Conservation (phyloP, 352 stramenopile species). For the Globisporangium spiculum region DNA sequence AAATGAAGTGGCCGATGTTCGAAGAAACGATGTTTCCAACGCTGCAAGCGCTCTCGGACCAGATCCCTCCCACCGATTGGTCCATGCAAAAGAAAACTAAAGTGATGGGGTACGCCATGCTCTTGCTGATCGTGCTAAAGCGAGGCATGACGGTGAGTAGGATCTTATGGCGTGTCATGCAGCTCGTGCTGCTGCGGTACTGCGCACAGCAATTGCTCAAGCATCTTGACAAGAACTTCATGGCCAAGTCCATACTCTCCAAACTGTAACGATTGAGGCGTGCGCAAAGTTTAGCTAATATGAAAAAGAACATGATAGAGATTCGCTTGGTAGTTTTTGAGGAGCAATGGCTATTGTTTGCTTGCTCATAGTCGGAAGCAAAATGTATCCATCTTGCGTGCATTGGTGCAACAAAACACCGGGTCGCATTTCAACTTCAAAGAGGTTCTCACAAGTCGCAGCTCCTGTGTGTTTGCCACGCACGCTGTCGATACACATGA, state of each 20-base stretch:
- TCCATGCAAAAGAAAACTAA: conserved; percentile 41
- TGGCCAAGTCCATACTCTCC: conserved; percentile 17
- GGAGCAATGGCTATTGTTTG: neutral
- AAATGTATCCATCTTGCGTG: neutral
- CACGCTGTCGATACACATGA: neutral
- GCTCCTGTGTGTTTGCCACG: neutral
- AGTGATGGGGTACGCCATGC: conserved; percentile 44
- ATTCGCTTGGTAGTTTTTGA: neutral
- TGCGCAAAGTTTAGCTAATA: neutral
- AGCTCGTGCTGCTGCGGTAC: conserved; percentile 61
- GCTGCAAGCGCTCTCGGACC: conserved; percentile 33
- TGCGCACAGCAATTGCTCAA: conserved; percentile 46
- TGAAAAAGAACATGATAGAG: neutral
- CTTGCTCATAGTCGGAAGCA: neutral
- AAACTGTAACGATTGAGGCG: conserved; percentile 13
- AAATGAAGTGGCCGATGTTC: conserved; percentile 54
- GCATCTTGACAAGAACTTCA: conserved; percentile 33
- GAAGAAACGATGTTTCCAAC: conserved; percentile 47
- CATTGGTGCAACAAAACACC: neutral
- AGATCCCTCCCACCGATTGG: conserved; percentile 35
- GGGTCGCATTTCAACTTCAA: neutral
- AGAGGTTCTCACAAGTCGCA: neutral
- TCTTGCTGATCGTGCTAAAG: conserved; percentile 55
- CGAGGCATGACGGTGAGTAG: conserved; percentile 44
- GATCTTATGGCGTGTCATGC: conserved; percentile 46